Evolutionary conservation across 495 filamentous ascomycete genomes (phyloP).

Genomic region (Cenococcum geophilum): DNA sequence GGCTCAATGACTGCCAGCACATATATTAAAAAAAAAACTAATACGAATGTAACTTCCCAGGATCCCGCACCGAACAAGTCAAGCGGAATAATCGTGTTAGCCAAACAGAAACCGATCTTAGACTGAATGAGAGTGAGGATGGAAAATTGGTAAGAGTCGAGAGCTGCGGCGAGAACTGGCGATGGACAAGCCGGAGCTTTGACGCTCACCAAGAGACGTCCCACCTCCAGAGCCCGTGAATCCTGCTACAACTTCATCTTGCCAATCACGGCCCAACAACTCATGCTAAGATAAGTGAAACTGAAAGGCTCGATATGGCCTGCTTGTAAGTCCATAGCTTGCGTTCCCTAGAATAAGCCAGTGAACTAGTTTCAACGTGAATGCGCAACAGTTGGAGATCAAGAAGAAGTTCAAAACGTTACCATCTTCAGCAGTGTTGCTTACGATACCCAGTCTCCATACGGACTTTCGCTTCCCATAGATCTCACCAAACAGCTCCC

Average conservation of each 20-base stretch:
- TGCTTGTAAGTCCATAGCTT: constrained; percentile 10
- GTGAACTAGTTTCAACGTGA: not conserved
- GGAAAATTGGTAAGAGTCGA: constrained; percentile 11
- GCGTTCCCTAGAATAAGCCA: not conserved
- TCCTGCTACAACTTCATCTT: constrained; percentile 15
- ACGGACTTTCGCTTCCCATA: not conserved
- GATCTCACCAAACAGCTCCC: not conserved
- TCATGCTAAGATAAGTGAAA: constrained; percentile 8
- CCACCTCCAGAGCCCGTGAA: constrained; percentile 41
- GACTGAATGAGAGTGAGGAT: constrained; percentile 14
- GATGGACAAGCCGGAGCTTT: constrained; percentile 90
- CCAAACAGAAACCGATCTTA: not conserved
- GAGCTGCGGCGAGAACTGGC: constrained; percentile 12
- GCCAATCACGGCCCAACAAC: constrained; percentile 1
- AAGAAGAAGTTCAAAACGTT: not conserved
- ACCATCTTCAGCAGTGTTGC: not conserved
- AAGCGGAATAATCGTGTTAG: not conserved
- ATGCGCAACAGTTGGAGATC: not conserved
- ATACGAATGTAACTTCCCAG: not conserved
- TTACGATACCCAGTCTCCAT: not conserved
- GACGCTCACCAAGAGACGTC: constrained; percentile 96
- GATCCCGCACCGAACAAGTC: not conserved
- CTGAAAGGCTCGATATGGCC: constrained; percentile 11
- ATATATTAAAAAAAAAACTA: not conserved
- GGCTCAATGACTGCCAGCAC: not conserved